Conservation (phyloP, 176 grass and related monocot species). For the Lolium rigidum region DNA sequence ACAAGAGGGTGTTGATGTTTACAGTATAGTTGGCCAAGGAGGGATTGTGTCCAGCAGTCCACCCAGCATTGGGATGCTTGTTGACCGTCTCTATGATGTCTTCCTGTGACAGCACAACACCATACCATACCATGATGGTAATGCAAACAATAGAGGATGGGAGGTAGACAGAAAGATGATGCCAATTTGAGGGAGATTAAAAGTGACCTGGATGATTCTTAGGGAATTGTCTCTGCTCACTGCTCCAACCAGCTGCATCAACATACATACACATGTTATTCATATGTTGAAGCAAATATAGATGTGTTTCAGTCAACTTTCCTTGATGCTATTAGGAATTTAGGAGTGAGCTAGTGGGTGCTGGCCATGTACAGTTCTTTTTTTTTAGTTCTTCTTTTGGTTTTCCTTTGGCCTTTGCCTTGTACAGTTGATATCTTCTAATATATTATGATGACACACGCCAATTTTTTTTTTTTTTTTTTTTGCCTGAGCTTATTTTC, state of each 20-base stretch:
- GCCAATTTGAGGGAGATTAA: neutral
- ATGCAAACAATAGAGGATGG: neutral
- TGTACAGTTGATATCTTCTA: too few relatives aligned
- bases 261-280: neutral
- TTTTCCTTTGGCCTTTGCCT: too few relatives aligned
- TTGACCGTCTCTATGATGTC: conserved; percentile 73
- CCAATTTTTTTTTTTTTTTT: too few relatives aligned
- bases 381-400: too few relatives aligned
- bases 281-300: neutral
- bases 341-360: too few relatives aligned
- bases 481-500: too few relatives aligned
- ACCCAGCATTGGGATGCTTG: conserved; percentile 67
- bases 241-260: conserved; percentile 29
- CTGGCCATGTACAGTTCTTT: too few relatives aligned
- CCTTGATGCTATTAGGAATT: too few relatives aligned
- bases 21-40: conserved; percentile 86
- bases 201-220: conserved; percentile 45
- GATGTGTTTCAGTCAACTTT: neutral
- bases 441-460: too few relatives aligned
- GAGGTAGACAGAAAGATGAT: neutral
- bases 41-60: conserved; percentile 69
- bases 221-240: conserved; percentile 21
- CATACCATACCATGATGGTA: neutral
- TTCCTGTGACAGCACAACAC: conserved; percentile 41
- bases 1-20: conserved; percentile 22